Evolutionary conservation across 1,284 basidiomycete genomes (phyloP).

Genomic region (Tilletia walkeri): DNA sequence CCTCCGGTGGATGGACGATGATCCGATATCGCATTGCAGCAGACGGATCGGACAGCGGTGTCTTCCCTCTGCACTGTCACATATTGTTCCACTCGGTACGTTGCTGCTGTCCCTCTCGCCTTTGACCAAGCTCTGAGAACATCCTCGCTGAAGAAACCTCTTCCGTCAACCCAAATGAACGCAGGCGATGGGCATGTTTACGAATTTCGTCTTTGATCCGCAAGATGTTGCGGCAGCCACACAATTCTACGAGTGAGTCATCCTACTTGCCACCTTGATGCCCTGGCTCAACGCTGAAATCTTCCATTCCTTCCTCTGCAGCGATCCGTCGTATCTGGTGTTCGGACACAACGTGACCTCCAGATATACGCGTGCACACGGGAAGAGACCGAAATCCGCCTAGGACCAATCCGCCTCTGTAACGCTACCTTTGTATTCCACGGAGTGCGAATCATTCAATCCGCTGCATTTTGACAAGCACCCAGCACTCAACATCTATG

Average conservation of each 20-base stretch:
- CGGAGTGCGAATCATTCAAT: too few species aligned
- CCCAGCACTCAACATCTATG: too few species aligned
- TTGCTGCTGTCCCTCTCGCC: background rate
- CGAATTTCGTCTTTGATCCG: slow-evolving; percentile 29
- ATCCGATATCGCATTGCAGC: slow-evolving; percentile 32
- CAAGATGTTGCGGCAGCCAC: slow-evolving; percentile 13
- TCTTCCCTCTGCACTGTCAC: slow-evolving; percentile 40
- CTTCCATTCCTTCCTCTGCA: background rate
- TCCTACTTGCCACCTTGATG: background rate
- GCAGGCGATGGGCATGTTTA: slow-evolving; percentile 41
- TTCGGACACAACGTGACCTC: slow-evolving; percentile 9
- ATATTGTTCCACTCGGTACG: slow-evolving; percentile 25
- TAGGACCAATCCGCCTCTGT: too few species aligned
- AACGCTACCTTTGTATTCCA: too few species aligned
- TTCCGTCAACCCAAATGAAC: background rate
- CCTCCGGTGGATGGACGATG: slow-evolving; percentile 37
- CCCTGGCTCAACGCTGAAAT: background rate
- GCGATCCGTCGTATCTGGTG: slow-evolving; percentile 14
- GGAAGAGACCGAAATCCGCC: background rate
- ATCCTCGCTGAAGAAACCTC: background rate
- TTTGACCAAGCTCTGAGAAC: background rate
- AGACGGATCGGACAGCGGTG: slow-evolving; percentile 21
- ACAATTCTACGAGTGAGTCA: slow-evolving; percentile 5
- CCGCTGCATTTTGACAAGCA: too few species aligned
- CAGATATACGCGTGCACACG: background rate